Percentiles rank a stretch among this genome's conserved stretches.
phyloP scores from a whole-genome alignment of 805 yeast genomes.

The Metschnikowia kunwiensis region DNA sequence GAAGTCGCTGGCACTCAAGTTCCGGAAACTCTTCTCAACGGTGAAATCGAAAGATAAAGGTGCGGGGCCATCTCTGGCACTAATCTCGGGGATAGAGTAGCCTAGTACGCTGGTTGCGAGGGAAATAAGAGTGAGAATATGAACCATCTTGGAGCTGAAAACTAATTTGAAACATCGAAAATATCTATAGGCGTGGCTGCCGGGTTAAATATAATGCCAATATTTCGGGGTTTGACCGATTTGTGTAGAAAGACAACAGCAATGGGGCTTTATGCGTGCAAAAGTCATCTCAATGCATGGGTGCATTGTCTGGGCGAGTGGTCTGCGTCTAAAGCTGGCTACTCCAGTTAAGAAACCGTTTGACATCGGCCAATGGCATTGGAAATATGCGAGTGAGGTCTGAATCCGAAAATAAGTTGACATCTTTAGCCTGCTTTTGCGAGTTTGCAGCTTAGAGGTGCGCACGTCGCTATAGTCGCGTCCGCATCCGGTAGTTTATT shows the following conservation, averaged over 20 bases:
- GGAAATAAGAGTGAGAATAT: neutral
- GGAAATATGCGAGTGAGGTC: neutral
- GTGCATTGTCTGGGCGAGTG: neutral
- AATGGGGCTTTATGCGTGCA: neutral
- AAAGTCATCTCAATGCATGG: neutral
- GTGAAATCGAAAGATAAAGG: conserved; percentile 11
- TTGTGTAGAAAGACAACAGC: neutral
- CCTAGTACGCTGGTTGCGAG: neutral
- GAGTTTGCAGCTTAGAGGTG: neutral
- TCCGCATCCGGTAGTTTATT: conserved; percentile 5
- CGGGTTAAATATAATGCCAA: neutral
- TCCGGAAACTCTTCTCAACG: conserved; percentile 1
- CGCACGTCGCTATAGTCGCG: conserved; percentile 4
- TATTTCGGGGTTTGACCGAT: neutral
- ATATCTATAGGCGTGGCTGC: neutral
- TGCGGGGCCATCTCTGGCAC: neutral
- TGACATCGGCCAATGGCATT: neutral
- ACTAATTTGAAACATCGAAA: neutral
- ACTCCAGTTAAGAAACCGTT: neutral
- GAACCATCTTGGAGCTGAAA: neutral
- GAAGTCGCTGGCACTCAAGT: conserved; percentile 1
- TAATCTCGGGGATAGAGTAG: neutral
- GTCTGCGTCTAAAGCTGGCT: neutral
- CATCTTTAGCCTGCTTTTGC: neutral
- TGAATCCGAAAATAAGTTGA: neutral